Conservation (phyloP, 179 eudicot species). For the Pouteria campechiana region DNA sequence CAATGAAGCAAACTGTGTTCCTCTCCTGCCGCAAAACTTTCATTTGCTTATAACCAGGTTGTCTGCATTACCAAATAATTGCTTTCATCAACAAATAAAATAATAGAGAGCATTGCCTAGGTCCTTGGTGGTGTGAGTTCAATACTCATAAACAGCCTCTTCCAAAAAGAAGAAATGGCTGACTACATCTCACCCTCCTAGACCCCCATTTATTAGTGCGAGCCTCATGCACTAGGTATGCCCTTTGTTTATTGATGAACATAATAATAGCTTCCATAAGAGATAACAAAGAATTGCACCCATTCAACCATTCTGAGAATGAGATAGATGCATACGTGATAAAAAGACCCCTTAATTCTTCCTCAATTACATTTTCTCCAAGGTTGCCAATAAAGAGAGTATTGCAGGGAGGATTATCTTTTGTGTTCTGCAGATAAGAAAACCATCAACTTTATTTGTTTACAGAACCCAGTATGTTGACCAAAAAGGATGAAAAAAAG, state of each 20-base stretch:
- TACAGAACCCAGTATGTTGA: no score
- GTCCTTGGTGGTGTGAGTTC: neutral
- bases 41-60: conserved; percentile 96
- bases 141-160: neutral
- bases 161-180: neutral
- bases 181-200: no score
- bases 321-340: conserved; percentile 53
- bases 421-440: conserved; percentile 59
- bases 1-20: conserved; percentile 96
- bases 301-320: no score
- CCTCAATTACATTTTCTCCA: conserved; percentile 82
- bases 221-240: no score
- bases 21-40: conserved; percentile 93
- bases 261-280: no score
- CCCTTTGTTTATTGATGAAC: no score
- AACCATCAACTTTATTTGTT: no score
- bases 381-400: conserved; percentile 94
- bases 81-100: neutral
- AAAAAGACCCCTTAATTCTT: conserved; percentile 83
- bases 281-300: no score
- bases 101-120: neutral
- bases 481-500: conserved; percentile 4
- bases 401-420: conserved; percentile 98
- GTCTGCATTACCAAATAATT: conserved; percentile 40
- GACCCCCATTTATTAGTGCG: no score